phyloP scores from a whole-genome alignment of 805 yeast species.

The Lipomyces yamanashiensis region DNA sequence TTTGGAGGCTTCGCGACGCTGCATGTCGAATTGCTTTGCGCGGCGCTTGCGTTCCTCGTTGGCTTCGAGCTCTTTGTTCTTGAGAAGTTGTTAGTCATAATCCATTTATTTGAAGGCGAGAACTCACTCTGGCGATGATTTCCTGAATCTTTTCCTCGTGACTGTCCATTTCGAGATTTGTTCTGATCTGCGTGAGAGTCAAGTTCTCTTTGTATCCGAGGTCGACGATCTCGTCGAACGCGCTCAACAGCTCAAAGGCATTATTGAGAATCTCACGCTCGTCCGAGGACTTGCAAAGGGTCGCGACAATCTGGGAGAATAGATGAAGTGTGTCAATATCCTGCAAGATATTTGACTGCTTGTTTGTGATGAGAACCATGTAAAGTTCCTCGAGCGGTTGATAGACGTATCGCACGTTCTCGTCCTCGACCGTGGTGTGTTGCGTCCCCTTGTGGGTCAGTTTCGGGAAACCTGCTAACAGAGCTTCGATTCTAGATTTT shows the following conservation, averaged over 20 bases:
- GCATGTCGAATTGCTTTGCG: constrained; percentile 75
- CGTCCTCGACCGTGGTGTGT: constrained; percentile 94
- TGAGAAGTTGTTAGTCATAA: constrained; percentile 41
- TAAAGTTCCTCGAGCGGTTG: constrained; percentile 95
- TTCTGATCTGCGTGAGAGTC: constrained; percentile 77
- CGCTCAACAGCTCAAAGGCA: constrained; percentile 86
- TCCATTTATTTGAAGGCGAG: too few species aligned
- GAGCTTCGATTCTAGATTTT: constrained; percentile 81
- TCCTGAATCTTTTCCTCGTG: constrained; percentile 99
- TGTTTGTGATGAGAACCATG: constrained; percentile 87
- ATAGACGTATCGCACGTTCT: constrained; percentile 87
- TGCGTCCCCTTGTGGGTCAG: constrained; percentile 74
- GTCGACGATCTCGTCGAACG: constrained; percentile 91
- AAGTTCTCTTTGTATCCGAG: constrained; percentile 90
- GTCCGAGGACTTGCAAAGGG: constrained; percentile 70
- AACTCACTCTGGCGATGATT: constrained; percentile 63
- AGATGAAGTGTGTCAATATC: constrained; percentile 90
- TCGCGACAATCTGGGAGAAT: constrained; percentile 79
- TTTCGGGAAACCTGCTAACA: constrained; percentile 83
- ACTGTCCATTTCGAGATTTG: constrained; percentile 94
- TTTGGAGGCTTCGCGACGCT: constrained; percentile 55
- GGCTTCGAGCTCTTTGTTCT: constrained; percentile 96
- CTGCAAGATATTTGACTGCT: constrained; percentile 87
- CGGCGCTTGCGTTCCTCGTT: constrained; percentile 94
- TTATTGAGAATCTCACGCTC: constrained; percentile 81